Evolutionary conservation across 2,329 filamentous ascomycete species (phyloP).

Genomic region (Colletotrichum siamense): DNA sequence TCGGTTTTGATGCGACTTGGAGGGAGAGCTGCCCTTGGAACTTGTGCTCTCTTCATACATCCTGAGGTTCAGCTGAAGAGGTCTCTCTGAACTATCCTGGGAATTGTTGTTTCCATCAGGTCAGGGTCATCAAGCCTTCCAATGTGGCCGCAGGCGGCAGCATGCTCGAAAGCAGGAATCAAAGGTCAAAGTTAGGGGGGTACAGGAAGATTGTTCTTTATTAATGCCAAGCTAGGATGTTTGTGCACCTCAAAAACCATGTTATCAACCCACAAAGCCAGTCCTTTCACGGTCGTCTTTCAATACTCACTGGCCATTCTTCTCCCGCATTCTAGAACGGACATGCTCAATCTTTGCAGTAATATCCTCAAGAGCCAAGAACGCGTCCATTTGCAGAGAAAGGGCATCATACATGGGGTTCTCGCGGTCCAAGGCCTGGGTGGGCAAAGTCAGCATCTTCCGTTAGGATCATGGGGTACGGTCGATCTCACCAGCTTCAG

Average conservation of each 20-base stretch:
- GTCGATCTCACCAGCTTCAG: not conserved
- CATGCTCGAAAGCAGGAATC: not conserved
- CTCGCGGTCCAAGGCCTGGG: not conserved
- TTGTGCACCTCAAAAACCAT: not conserved
- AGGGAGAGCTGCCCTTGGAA: fast-evolving
- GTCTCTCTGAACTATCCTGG: fast-evolving
- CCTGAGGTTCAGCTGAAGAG: not conserved
- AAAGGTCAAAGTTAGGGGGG: not conserved
- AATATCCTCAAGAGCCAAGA: not conserved
- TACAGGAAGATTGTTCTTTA: not conserved
- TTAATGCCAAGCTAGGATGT: not conserved
- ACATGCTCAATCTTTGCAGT: not conserved
- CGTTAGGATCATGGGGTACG: not conserved
- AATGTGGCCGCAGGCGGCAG: not conserved
- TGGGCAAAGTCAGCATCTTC: not conserved
- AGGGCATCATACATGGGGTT: not conserved
- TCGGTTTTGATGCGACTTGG: not conserved
- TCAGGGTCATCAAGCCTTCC: not conserved
- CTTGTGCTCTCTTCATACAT: not conserved
- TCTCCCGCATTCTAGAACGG: not conserved
- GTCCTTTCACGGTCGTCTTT: not conserved
- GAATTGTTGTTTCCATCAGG: not conserved
- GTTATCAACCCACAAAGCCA: not conserved
- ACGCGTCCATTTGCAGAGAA: not conserved
- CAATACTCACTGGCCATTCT: not conserved